phyloP scores from a whole-genome alignment of 768 basidiomycete species.

The Tylopilus plumbeoviolaceoides region DNA sequence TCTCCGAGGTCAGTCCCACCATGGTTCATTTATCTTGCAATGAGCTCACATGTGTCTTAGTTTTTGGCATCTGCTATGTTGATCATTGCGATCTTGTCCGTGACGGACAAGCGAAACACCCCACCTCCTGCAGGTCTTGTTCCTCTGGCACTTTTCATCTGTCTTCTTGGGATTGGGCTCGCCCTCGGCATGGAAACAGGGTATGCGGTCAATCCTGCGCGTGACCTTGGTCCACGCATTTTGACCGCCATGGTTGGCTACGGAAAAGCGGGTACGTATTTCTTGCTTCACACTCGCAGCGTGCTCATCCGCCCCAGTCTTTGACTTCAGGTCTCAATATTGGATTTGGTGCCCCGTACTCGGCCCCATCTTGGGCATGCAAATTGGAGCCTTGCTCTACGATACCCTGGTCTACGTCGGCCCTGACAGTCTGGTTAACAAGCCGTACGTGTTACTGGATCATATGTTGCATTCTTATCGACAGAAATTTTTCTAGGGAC shows the following conservation, averaged over 20 bases:
- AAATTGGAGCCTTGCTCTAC: constrained; percentile 51
- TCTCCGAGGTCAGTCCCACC: constrained; percentile 35
- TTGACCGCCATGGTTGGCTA: constrained; percentile 74
- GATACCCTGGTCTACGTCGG: constrained; percentile 57
- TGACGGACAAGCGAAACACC: constrained; percentile 49
- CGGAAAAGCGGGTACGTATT: constrained; percentile 44
- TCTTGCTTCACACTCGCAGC: neutral
- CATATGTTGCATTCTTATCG: neutral
- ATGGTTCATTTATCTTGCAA: neutral
- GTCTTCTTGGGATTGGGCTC: constrained; percentile 55
- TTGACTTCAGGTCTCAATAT: constrained; percentile 48
- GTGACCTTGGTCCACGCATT: constrained; percentile 67
- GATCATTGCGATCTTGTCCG: constrained; percentile 48
- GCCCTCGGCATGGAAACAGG: constrained; percentile 64
- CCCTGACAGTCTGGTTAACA: constrained; percentile 50
- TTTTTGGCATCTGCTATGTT: constrained; percentile 56
- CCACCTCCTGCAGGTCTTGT: constrained; percentile 48
- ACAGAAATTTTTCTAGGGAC: constrained; percentile 6
- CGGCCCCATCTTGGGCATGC: constrained; percentile 56
- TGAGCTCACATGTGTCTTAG: constrained; percentile 23
- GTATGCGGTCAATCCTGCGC: constrained; percentile 65
- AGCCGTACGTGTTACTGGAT: constrained; percentile 36
- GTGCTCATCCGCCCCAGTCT: constrained; percentile 9
- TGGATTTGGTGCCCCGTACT: constrained; percentile 71
- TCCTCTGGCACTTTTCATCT: constrained; percentile 52